Evolutionary conservation across 2,329 filamentous ascomycete species (phyloP).

Genomic region (Monilinia vaccinii-corymbosi): DNA sequence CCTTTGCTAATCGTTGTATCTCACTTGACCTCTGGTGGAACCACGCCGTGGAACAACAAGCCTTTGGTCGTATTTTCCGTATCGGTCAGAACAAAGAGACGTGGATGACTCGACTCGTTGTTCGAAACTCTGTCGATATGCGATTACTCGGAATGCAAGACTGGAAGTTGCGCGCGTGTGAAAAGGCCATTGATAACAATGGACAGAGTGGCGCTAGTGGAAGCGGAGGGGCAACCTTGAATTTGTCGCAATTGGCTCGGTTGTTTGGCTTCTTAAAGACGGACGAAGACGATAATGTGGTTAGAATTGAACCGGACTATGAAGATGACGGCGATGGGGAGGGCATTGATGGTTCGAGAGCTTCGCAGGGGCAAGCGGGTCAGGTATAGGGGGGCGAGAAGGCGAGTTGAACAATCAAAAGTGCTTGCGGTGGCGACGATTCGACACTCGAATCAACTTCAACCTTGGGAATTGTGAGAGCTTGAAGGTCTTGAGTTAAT

Average conservation of each 20-base stretch:
- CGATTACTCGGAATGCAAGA: conserved; percentile 46
- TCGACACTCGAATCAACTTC: too few species aligned
- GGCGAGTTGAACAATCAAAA: not conserved
- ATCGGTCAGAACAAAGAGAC: conserved; percentile 56
- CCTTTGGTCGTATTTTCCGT: conserved; percentile 49
- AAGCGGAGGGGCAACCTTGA: conserved; percentile 18
- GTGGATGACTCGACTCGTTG: conserved; percentile 47
- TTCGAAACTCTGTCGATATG: conserved; percentile 49
- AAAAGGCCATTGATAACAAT: conserved; percentile 24
- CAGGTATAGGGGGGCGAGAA: not conserved
- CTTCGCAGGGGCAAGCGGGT: not conserved
- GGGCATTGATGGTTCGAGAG: not conserved
- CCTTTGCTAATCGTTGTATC: conserved; percentile 40
- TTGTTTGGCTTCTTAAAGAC: conserved; percentile 37
- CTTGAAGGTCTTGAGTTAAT: not conserved
- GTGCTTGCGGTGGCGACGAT: not conserved
- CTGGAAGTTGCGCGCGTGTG: conserved; percentile 41
- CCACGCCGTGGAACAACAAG: conserved; percentile 48
- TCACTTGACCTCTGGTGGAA: conserved; percentile 33
- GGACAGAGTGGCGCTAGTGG: not conserved
- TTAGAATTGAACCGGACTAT: conserved; percentile 23
- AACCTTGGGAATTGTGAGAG: not conserved
- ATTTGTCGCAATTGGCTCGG: conserved; percentile 33
- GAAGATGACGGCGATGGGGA: conserved; percentile 11
- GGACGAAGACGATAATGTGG: conserved; percentile 29